phyloP scores from a whole-genome alignment of 495 filamentous ascomycete genomes.

The Penicillium coprophilum region DNA sequence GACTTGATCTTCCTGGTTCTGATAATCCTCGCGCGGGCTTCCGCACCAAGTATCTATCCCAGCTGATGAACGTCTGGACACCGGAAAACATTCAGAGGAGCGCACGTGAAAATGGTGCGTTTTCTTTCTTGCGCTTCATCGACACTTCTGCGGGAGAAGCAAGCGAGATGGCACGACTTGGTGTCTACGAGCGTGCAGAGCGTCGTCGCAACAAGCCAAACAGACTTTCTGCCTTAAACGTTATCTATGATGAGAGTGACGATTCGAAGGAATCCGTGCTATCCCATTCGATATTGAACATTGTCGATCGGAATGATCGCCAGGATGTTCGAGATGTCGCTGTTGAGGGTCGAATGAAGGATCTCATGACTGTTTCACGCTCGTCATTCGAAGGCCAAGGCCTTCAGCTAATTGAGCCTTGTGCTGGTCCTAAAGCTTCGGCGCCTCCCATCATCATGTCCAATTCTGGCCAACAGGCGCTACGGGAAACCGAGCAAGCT shows the following conservation, averaged over 20 bases:
- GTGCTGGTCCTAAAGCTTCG: slow-evolving; percentile 68
- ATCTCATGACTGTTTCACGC: slow-evolving; percentile 77
- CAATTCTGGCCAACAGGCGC: slow-evolving; percentile 65
- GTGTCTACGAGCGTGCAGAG: slow-evolving; percentile 63
- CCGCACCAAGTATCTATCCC: slow-evolving; percentile 65
- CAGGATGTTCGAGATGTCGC: slow-evolving; percentile 69
- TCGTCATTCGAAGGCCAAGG: slow-evolving; percentile 65
- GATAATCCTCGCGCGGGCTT: slow-evolving; percentile 76
- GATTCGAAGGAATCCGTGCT: slow-evolving; percentile 51
- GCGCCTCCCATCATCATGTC: slow-evolving; percentile 86
- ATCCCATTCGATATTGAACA: slow-evolving; percentile 74
- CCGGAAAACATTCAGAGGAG: slow-evolving; percentile 71
- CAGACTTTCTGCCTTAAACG: slow-evolving; percentile 53
- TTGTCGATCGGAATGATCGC: slow-evolving; percentile 67
- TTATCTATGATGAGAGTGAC: slow-evolving; percentile 58
- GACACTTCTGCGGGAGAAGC: slow-evolving; percentile 73
- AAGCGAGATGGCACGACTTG: slow-evolving; percentile 62
- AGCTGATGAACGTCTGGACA: slow-evolving; percentile 87
- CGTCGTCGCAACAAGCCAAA: slow-evolving; percentile 47
- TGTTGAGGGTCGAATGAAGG: slow-evolving; percentile 65
- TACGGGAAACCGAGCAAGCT: slow-evolving; percentile 66
- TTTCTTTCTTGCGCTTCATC: slow-evolving; percentile 88
- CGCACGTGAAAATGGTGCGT: slow-evolving; percentile 57
- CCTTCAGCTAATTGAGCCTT: slow-evolving; percentile 74
- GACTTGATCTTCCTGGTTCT: slow-evolving; percentile 71